Conservation (phyloP, 345 rosid species). For the Arabidopsis suecica region DNA sequence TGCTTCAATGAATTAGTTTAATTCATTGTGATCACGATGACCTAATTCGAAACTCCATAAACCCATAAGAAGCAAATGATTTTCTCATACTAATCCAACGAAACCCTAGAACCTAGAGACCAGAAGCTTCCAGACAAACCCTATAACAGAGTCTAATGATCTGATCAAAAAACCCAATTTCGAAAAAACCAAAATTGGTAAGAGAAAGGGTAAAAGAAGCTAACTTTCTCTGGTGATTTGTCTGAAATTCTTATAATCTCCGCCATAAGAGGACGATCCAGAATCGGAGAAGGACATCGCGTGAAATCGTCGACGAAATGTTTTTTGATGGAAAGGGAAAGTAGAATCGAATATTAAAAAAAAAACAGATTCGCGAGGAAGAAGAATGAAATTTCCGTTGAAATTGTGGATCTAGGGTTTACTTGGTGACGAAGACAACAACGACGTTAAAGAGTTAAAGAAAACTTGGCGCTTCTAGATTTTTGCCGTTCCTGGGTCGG, state of each 20-base stretch:
- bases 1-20: neutral
- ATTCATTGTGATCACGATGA: slow-evolving; percentile 9
- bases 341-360: slow-evolving; percentile 4
- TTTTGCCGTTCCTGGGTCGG: slow-evolving; percentile 33
- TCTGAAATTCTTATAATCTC: slow-evolving; percentile 73
- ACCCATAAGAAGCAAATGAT: slow-evolving; percentile 7
- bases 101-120: slow-evolving; percentile 23
- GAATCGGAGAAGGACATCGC: slow-evolving; percentile 89
- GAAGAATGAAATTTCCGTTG: neutral
- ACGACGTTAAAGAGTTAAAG: slow-evolving; percentile 28
- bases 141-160: slow-evolving; percentile 12
- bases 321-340: neutral
- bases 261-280: slow-evolving; percentile 66
- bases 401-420: slow-evolving; percentile 43
- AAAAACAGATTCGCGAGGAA: slow-evolving; percentile 11
- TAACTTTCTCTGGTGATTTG: slow-evolving; percentile 88
- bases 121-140: slow-evolving; percentile 17
- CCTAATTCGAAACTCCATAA: slow-evolving; percentile 30
- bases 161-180: slow-evolving; percentile 8
- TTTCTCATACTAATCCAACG: slow-evolving; percentile 5
- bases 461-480: slow-evolving; percentile 41
- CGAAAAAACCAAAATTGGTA: neutral
- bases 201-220: slow-evolving; percentile 27
- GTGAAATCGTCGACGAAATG: neutral
- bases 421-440: slow-evolving; percentile 44